A percentile compares a stretch with the other conserved stretches of the same genome.
These are phyloP conservation scores for Begonia loranthoides DNA, from an alignment of 306 rosid genomes.

Conservation along the genomic window DNA sequence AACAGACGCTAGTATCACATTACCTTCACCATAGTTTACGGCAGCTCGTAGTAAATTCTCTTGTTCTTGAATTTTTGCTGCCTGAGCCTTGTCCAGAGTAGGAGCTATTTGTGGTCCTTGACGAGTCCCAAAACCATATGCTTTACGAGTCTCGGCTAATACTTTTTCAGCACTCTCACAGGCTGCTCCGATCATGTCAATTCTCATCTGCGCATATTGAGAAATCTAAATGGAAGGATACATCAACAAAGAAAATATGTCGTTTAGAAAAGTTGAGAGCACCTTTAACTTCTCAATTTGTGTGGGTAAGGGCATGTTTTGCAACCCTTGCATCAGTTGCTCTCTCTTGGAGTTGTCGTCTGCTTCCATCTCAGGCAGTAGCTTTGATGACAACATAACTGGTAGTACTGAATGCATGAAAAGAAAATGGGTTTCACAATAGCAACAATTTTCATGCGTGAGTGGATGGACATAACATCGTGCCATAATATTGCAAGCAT, in stretches of 20 bases:
- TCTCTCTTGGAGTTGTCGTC: conserved; percentile 68
- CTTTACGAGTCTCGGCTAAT: conserved; percentile 87
- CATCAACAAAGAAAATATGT: not conserved
- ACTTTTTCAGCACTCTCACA: conserved; percentile 93
- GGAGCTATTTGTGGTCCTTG: conserved; percentile 71
- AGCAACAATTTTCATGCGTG: too few species aligned
- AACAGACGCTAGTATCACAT: not conserved
- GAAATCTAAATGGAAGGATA: conserved; percentile 2
- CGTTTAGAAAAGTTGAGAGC: conserved; percentile 8
- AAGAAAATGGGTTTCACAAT: too few species aligned
- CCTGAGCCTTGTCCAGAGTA: conserved; percentile 85
- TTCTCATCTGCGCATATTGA: conserved; percentile 39
- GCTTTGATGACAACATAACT: conserved; percentile 77
- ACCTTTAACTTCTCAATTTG: conserved; percentile 82
- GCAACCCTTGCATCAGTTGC: conserved; percentile 76
- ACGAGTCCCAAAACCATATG: conserved; percentile 76
- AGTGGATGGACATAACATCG: not conserved
- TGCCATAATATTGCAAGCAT: not conserved
- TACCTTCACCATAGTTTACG: conserved; percentile 74
- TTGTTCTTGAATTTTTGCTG: conserved; percentile 88
- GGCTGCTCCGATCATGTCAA: conserved; percentile 82
- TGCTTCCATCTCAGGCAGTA: conserved; percentile 85
- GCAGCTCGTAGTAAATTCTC: conserved; percentile 86
- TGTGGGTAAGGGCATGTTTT: conserved; percentile 51
- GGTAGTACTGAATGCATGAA: conserved; percentile 46